Percentiles rank a stretch among this genome's conserved stretches.
These are phyloP conservation scores for Craterostigma plantagineum DNA, from an alignment of 257 asterid genomes.

Conservation along the genomic window DNA sequence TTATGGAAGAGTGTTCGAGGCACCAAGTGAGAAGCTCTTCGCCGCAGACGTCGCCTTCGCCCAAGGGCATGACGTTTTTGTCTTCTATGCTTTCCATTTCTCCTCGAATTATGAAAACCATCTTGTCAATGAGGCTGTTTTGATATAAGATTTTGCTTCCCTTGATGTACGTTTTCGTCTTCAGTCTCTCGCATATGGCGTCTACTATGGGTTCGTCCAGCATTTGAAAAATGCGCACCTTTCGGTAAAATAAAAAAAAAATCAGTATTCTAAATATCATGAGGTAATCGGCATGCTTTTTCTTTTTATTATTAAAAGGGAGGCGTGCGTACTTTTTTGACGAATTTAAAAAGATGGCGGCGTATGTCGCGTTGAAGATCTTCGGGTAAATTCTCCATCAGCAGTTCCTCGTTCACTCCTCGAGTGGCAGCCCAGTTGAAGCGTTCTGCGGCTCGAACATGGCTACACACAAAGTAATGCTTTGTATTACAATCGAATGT, in stretches of 20 bases:
- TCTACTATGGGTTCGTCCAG: conserved; percentile 73
- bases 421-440: conserved; percentile 87
- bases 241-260: too few species aligned
- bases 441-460: conserved; percentile 65
- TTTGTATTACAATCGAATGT: too few species aligned
- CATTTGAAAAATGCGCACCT: conserved; percentile 69
- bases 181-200: conserved; percentile 70
- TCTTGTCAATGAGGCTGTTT: conserved; percentile 70
- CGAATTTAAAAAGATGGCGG: conserved; percentile 70
- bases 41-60: conserved; percentile 76
- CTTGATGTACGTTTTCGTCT: conserved; percentile 64
- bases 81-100: conserved; percentile 62
- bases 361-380: conserved; percentile 81
- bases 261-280: too few species aligned
- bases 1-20: conserved; percentile 80
- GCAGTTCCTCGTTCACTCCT: conserved; percentile 76
- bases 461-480: conserved; percentile 19
- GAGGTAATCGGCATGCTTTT: too few species aligned
- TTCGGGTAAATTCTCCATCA: conserved; percentile 87
- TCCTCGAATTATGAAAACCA: conserved; percentile 85
- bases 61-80: conserved; percentile 28
- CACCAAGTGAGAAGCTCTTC: conserved; percentile 97
- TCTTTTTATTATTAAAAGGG: too few species aligned
- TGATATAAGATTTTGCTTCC: conserved; percentile 44
- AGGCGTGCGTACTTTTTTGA: conserved; percentile 49